phyloP scores from a whole-genome alignment of 2,329 filamentous ascomycete species.

The Alternaria tenuissima region DNA sequence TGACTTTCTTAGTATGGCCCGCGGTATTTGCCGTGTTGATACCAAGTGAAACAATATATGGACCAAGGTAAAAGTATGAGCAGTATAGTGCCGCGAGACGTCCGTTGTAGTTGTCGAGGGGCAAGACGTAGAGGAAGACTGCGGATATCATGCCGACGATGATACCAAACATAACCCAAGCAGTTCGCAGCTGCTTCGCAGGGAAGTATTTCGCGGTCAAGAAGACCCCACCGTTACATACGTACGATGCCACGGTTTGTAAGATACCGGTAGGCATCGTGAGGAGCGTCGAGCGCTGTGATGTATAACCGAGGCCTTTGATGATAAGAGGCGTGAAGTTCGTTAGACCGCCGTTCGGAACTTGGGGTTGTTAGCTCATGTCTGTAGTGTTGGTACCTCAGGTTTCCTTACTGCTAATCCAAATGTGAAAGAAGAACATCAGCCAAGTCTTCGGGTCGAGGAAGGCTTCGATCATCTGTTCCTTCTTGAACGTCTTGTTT shows the following conservation, averaged over 20 bases:
- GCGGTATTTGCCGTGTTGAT: slow-evolving; percentile 29
- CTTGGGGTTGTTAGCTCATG: neutral
- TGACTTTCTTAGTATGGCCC: slow-evolving; percentile 51
- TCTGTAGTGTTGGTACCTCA: neutral
- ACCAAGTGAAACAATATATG: slow-evolving; percentile 22
- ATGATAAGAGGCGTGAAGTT: slow-evolving; percentile 42
- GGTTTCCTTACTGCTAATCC: slow-evolving; percentile 22
- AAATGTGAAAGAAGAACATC: slow-evolving; percentile 44
- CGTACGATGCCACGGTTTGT: slow-evolving; percentile 44
- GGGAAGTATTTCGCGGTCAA: slow-evolving; percentile 41
- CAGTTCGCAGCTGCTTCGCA: slow-evolving; percentile 21
- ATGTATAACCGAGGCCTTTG: slow-evolving; percentile 48
- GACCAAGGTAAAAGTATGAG: slow-evolving; percentile 30
- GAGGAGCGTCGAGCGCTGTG: slow-evolving; percentile 36
- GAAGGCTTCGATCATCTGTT: slow-evolving; percentile 55
- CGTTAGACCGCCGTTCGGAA: slow-evolving; percentile 49
- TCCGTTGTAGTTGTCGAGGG: slow-evolving; percentile 32
- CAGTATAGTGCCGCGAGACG: slow-evolving; percentile 44
- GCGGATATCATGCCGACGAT: slow-evolving; percentile 37
- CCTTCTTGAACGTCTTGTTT: slow-evolving; percentile 56
- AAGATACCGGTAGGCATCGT: slow-evolving; percentile 44
- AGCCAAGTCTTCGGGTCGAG: slow-evolving; percentile 52
- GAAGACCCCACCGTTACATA: slow-evolving; percentile 52
- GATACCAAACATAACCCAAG: slow-evolving; percentile 41
- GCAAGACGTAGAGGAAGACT: slow-evolving; percentile 39